Evolutionary conservation across 2,329 filamentous ascomycete genomes (phyloP).

Genomic region (Ophiostoma piceae): DNA sequence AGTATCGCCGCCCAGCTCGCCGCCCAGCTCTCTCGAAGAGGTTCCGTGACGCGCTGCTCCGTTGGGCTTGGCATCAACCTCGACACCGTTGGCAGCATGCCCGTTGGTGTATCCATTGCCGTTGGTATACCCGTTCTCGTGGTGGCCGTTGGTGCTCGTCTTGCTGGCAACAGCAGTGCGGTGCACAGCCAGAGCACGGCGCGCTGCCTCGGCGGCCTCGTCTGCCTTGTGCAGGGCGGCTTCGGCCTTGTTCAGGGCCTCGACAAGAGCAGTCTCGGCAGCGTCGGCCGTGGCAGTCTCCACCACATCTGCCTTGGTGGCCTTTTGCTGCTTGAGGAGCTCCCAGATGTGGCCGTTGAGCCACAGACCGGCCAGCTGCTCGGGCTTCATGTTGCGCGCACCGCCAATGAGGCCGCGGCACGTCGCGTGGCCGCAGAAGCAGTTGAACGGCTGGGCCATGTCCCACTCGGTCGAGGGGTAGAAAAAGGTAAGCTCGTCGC

Average conservation of each 20-base stretch:
- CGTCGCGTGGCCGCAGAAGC: slow-evolving; percentile 51
- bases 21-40: slow-evolving; percentile 51
- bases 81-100: slow-evolving; percentile 17
- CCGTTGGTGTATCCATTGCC: slow-evolving; percentile 22
- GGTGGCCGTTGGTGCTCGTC: slow-evolving; percentile 1
- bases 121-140: slow-evolving; percentile 7
- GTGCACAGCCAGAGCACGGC: slow-evolving; percentile 41
- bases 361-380: slow-evolving; percentile 54
- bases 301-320: too few species aligned
- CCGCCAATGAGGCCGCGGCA: slow-evolving; percentile 61
- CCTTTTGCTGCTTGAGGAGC: slow-evolving; percentile 42
- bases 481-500: slow-evolving; percentile 64
- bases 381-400: slow-evolving; percentile 53
- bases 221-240: slow-evolving; percentile 44
- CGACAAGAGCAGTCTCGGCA: slow-evolving; percentile 40
- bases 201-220: slow-evolving; percentile 44
- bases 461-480: slow-evolving; percentile 70
- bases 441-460: slow-evolving; percentile 68
- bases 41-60: slow-evolving; percentile 40
- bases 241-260: slow-evolving; percentile 43
- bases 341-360: slow-evolving; percentile 57
- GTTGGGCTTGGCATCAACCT: slow-evolving; percentile 21
- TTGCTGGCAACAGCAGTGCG: slow-evolving; percentile 15
- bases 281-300: slow-evolving; percentile 25
- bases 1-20: slow-evolving; percentile 61